Conservation (phyloP, 805 yeast genomes). For the Starmerella tilneyi region DNA sequence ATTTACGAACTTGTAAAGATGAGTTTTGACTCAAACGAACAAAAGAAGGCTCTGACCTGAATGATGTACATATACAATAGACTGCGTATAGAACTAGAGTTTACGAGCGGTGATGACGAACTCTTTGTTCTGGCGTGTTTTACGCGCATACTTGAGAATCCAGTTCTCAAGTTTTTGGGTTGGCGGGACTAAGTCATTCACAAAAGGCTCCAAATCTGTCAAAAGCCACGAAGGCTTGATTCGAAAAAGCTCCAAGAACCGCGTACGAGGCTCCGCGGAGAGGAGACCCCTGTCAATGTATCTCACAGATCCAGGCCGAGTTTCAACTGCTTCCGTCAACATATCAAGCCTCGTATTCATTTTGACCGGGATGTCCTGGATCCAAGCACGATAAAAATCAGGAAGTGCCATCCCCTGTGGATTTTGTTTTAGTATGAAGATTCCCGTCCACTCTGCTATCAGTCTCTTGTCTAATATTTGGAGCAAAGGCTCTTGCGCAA, state of each 20-base stretch:
- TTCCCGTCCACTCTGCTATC: constrained; percentile 56
- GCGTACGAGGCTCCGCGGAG: constrained; percentile 38
- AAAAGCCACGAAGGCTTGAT: constrained; percentile 51
- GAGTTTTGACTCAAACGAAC: not conserved
- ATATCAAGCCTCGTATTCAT: constrained; percentile 52
- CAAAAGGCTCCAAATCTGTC: constrained; percentile 53
- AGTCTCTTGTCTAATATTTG: constrained; percentile 34
- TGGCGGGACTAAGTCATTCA: constrained; percentile 48
- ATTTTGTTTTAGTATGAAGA: constrained; percentile 38
- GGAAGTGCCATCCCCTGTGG: constrained; percentile 32
- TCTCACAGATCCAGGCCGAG: constrained; percentile 39
- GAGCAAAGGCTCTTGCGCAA: constrained; percentile 30
- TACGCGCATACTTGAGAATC: constrained; percentile 45
- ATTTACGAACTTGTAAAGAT: constrained; percentile 52
- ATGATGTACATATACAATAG: not conserved
- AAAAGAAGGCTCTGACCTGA: not conserved
- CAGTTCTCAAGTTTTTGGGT: constrained; percentile 40
- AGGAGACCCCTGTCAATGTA: constrained; percentile 44
- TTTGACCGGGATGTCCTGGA: constrained; percentile 37
- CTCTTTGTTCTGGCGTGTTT: constrained; percentile 39
- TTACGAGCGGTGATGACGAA: constrained; percentile 29
- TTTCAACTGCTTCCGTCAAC: constrained; percentile 48
- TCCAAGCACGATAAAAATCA: constrained; percentile 36
- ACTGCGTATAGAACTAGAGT: not conserved
- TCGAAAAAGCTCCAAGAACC: constrained; percentile 46